phyloP scores from a whole-genome alignment of 2,329 filamentous ascomycete species.

The Cladophialophora immunda region DNA sequence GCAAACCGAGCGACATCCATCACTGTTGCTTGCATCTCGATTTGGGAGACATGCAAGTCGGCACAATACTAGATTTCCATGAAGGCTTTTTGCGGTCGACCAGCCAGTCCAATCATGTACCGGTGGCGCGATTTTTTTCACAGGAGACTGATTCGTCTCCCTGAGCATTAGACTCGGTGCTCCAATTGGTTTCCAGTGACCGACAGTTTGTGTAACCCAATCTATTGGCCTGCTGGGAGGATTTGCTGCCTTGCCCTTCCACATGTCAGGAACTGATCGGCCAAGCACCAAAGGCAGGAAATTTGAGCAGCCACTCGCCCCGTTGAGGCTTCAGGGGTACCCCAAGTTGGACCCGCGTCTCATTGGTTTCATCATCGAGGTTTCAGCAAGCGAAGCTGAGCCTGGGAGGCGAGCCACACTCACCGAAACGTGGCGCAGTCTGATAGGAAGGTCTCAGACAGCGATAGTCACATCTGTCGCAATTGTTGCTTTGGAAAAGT shows the following conservation, averaged over 20 bases:
- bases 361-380: background rate
- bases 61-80: background rate
- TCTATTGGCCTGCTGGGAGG: background rate
- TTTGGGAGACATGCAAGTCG: background rate
- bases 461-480: background rate
- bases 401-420: background rate
- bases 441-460: slow-evolving; percentile 4
- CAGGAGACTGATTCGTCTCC: background rate
- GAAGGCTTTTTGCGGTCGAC: background rate
- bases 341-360: background rate
- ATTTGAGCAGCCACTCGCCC: slow-evolving; percentile 1
- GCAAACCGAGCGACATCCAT: background rate
- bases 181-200: background rate
- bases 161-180: background rate
- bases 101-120: background rate
- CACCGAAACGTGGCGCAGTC: slow-evolving; percentile 18
- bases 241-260: slow-evolving; percentile 2
- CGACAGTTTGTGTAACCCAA: background rate
- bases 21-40: background rate
- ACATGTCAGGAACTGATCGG: slow-evolving; percentile 1
- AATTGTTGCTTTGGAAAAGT: background rate
- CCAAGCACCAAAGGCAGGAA: background rate
- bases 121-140: background rate
- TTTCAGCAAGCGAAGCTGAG: background rate
- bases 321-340: background rate